phyloP scores from a whole-genome alignment of 2,329 filamentous ascomycete species.

The Fusarium sp. region DNA sequence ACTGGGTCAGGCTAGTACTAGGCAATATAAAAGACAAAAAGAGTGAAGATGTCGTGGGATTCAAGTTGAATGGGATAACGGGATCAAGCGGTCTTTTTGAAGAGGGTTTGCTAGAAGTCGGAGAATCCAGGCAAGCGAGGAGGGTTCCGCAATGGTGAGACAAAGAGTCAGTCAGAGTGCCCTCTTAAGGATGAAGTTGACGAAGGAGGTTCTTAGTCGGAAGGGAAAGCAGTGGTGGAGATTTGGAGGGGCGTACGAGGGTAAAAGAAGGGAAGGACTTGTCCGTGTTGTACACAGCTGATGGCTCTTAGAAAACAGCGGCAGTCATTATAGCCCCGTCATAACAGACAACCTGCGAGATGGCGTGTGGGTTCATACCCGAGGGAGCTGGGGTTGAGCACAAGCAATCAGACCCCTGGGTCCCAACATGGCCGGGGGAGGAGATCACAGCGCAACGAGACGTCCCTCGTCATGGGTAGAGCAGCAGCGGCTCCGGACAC shows the following conservation, averaged over 20 bases:
- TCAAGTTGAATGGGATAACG: conserved; percentile 24
- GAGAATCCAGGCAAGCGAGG: conserved; percentile 47
- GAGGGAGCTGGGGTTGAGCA: conserved; percentile 44
- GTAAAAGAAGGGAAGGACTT: conserved; percentile 53
- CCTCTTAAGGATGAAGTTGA: conserved; percentile 50
- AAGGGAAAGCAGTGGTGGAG: conserved; percentile 44
- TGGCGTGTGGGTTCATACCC: conserved; percentile 48
- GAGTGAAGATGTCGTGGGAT: conserved; percentile 38
- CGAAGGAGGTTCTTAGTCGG: conserved; percentile 49
- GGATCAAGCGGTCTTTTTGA: conserved; percentile 47
- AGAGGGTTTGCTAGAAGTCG: conserved; percentile 32
- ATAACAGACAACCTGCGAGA: conserved; percentile 45
- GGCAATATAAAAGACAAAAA: conserved; percentile 34
- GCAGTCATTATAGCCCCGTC: conserved; percentile 45
- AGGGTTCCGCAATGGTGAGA: conserved; percentile 50
- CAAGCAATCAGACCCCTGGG: conserved; percentile 45
- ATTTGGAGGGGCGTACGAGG: conserved; percentile 50
- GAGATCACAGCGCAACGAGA: conserved; percentile 43
- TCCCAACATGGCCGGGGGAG: conserved; percentile 37
- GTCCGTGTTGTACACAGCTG: conserved; percentile 36
- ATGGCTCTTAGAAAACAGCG: conserved; percentile 38
- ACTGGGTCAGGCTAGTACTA: conserved; percentile 31
- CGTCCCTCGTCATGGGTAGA: conserved; percentile 28
- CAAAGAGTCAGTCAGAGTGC: conserved; percentile 48
- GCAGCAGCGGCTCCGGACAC: conserved; percentile 24